phyloP scores from a whole-genome alignment of 805 yeast genomes.

The Ogataea trehalophila region DNA sequence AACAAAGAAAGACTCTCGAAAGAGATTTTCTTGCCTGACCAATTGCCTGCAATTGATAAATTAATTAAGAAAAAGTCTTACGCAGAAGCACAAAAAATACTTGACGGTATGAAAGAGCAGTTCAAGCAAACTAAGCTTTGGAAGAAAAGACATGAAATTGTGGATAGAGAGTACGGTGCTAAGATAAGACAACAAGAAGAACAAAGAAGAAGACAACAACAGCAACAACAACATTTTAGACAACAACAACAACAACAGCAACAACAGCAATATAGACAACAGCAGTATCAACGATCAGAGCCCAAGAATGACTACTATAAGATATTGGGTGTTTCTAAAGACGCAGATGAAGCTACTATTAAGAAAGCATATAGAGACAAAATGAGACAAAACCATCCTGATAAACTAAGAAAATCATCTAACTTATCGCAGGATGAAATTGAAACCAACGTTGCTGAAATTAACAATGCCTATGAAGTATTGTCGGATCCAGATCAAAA shows the following conservation, averaged over 20 bases:
- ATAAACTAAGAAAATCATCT: slow-evolving; percentile 60
- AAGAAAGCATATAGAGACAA: slow-evolving; percentile 76
- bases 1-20: slow-evolving; percentile 1
- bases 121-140: slow-evolving; percentile 38
- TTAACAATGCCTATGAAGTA: slow-evolving; percentile 89
- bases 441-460: slow-evolving; percentile 83
- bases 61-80: slow-evolving; percentile 21
- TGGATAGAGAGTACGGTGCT: slow-evolving; percentile 22
- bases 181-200: slow-evolving; percentile 29
- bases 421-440: slow-evolving; percentile 63
- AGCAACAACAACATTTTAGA: slow-evolving; percentile 29
- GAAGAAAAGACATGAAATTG: slow-evolving; percentile 26
- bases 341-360: slow-evolving; percentile 68
- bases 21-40: slow-evolving; percentile 11
- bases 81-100: slow-evolving; percentile 34
- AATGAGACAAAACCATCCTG: slow-evolving; percentile 86
- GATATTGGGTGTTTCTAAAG: slow-evolving; percentile 58
- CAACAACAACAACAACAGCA: slow-evolving; percentile 45
- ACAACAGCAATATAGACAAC: slow-evolving; percentile 37
- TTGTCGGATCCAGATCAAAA: slow-evolving; percentile 62
- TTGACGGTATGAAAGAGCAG: slow-evolving; percentile 32
- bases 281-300: slow-evolving; percentile 33
- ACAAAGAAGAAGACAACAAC: slow-evolving; percentile 34
- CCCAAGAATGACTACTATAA: slow-evolving; percentile 67
- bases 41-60: slow-evolving; percentile 12